Conservation (phyloP, 1,284 basidiomycete genomes). For the Volvariella surrecta region DNA sequence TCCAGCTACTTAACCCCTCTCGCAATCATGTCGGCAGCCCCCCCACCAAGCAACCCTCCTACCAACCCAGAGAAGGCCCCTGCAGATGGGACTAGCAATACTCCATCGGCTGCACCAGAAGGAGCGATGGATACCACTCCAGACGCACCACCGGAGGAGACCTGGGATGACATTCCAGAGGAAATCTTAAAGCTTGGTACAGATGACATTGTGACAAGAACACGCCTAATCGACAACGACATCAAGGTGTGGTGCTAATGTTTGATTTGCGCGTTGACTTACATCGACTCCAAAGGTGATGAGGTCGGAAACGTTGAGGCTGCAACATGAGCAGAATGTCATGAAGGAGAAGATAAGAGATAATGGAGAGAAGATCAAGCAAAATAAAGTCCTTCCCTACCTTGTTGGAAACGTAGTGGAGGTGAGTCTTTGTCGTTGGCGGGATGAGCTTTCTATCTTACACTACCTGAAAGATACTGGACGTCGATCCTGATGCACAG, state of each 20-base stretch:
- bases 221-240: slow-evolving; percentile 89
- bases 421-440: slow-evolving; percentile 34
- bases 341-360: slow-evolving; percentile 99
- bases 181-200: slow-evolving; percentile 67
- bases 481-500: slow-evolving; percentile 89
- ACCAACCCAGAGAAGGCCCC: slow-evolving; percentile 43
- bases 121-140: slow-evolving; percentile 66
- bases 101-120: slow-evolving; percentile 25
- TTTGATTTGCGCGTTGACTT: slow-evolving; percentile 1
- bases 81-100: slow-evolving; percentile 26
- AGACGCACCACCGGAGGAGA: slow-evolving; percentile 63
- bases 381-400: slow-evolving; percentile 98
- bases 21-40: slow-evolving; percentile 51
- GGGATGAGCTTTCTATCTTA: not conserved
- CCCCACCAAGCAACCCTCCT: slow-evolving; percentile 48
- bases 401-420: slow-evolving; percentile 97
- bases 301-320: slow-evolving; percentile 85
- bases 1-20: slow-evolving; percentile 3
- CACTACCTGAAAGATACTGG: slow-evolving; percentile 90
- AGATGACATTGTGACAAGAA: slow-evolving; percentile 83
- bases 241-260: slow-evolving; percentile 56
- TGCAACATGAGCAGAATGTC: slow-evolving; percentile 90
- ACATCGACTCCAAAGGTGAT: slow-evolving; percentile 58
- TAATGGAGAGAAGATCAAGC: slow-evolving; percentile 98
- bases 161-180: slow-evolving; percentile 77